Base-by-base conservation (phyloP, 768 basidiomycete species). In the Mycena sanguinolenta region DNA sequence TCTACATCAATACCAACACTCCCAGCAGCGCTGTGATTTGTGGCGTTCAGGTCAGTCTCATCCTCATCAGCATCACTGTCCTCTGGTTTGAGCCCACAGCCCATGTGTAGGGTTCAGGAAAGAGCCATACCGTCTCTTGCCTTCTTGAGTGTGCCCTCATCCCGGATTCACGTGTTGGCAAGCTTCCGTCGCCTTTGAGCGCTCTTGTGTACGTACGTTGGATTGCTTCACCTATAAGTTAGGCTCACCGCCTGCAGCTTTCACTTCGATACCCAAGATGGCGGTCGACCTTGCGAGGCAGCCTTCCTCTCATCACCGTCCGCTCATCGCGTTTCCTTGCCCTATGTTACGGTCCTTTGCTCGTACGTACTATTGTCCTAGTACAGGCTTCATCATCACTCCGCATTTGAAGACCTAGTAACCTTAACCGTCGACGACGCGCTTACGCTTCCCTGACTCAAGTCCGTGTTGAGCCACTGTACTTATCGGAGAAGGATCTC, bases 21-120 rank as follows among this genome's bases (percentile, higher is more conserved):
- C 88, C 88, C 0, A 85, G 87, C 70, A 89, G 87, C 5, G 83
- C 86, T 3, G 68, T 89, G 32, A 81, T 89, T 1, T 89, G 88
- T 57, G 88, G 88, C 0, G 88, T 88, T 0, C 88, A 89, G 73
- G 70, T 69, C 6, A 4, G 32, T 32, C 19, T 69, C 70, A 14
- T 63, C 50, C 25, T 38, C 25, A 81, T 89, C 2, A 88, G 87
- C 4, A 89, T 89, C 44, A 38, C 30, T 23, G 16, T 12, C n/a
- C 19, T n/a, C 39, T 34, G 39, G 14, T 17, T 42, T 42, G 23
- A 13, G 14, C 19, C 2, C 28, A 23, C 65, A 87, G 16, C 12
- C 27, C 4, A 19, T 42, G 6, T n/a, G 17, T 49, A 74, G 73
- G 88, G 88, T 14, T 85, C 88, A 0, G 87, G 87, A 3, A 89